phyloP scores from a whole-genome alignment of 208 protist species.

The Leptomonas seymouri region DNA sequence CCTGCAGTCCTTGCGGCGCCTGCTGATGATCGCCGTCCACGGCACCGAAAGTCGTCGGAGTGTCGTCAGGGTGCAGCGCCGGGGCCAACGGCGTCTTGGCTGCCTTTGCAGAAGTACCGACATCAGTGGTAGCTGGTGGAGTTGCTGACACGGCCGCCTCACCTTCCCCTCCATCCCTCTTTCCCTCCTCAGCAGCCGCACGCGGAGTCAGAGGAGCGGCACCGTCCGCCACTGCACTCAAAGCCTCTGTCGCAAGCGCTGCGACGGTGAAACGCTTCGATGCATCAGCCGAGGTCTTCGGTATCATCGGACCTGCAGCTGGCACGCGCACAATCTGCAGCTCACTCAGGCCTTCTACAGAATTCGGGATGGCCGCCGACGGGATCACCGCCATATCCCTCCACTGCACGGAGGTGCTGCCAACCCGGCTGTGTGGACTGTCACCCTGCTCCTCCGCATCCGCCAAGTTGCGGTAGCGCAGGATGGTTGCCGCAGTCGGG shows the following conservation, averaged over 20 bases:
- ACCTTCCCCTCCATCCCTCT: not conserved
- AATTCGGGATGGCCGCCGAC: conserved; percentile 38
- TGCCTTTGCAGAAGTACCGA: not conserved
- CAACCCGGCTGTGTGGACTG: conserved; percentile 14
- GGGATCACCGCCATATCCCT: conserved; percentile 35
- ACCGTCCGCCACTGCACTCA: no score
- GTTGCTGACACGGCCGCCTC: not conserved
- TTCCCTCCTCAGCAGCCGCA: not conserved
- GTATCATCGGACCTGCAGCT: not conserved
- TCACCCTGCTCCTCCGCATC: not conserved
- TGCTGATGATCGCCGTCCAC: conserved; percentile 9
- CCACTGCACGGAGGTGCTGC: conserved; percentile 28
- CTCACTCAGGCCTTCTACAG: conserved; percentile 36
- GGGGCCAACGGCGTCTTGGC: conserved; percentile 2
- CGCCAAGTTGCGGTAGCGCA: conserved; percentile 24
- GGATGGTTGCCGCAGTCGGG: conserved; percentile 24
- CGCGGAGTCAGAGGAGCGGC: no score
- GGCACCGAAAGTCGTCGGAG: conserved; percentile 15
- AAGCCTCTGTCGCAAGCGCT: not conserved
- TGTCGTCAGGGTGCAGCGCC: conserved; percentile 10
- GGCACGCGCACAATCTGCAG: conserved; percentile 23
- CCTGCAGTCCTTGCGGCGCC: conserved; percentile 10
- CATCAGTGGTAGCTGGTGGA: not conserved
- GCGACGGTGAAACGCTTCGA: not conserved
- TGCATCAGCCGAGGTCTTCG: not conserved